These are phyloP conservation scores for Phytophthora rubi DNA, from an alignment of 352 stramenopile genomes.

Conservation along the genomic window DNA sequence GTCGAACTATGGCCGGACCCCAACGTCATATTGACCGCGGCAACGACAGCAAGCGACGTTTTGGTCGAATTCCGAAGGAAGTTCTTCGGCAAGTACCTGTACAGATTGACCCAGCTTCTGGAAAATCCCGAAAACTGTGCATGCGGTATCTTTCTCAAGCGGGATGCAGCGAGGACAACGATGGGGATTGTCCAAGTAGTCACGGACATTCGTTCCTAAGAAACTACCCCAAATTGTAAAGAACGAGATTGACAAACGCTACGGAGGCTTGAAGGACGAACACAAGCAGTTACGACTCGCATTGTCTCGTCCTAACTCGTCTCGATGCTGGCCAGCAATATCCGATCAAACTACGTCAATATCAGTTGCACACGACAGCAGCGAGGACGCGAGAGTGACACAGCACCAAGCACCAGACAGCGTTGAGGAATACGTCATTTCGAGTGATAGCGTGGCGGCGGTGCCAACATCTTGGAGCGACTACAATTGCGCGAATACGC, in stretches of 20 bases:
- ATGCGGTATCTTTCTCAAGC: not conserved
- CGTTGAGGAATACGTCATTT: not conserved
- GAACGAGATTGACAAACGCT: not conserved
- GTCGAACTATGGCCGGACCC: no score
- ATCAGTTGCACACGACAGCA: no score
- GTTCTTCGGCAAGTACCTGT: not conserved
- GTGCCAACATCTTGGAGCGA: not conserved
- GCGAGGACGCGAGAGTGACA: no score
- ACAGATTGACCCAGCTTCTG: not conserved
- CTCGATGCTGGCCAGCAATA: no score
- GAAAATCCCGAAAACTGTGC: not conserved
- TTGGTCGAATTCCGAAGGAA: not conserved
- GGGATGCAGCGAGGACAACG: not conserved
- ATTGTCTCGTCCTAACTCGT: not conserved
- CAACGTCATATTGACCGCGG: not conserved
- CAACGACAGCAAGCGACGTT: not conserved
- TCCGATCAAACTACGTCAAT: no score
- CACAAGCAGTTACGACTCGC: not conserved
- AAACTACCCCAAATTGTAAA: not conserved
- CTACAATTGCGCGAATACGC: no score
- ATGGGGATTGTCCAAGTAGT: not conserved
- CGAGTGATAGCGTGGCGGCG: not conserved
- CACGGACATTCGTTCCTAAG: not conserved
- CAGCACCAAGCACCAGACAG: not conserved
- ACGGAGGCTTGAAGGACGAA: not conserved